A percentile compares a stretch with the other conserved stretches of the same genome.
Evolutionary conservation across 306 rosid species (phyloP).

Genomic region (Calophaca sinica): DNA sequence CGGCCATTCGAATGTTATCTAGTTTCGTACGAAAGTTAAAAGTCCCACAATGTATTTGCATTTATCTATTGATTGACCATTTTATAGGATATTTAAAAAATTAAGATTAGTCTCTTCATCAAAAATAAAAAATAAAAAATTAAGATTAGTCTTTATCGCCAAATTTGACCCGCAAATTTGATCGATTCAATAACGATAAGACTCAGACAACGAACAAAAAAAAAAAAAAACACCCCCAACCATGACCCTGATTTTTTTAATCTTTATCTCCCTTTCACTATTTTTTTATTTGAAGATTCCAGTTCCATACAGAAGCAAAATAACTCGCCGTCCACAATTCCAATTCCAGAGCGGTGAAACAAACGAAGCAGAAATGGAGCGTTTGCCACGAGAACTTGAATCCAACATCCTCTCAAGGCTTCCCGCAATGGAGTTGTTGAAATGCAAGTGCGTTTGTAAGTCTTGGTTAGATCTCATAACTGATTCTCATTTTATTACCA

Average conservation of each 20-base stretch:
- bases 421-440: conserved; percentile 25
- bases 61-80: too few relatives aligned
- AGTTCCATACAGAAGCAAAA: neutral
- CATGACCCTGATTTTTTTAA: neutral
- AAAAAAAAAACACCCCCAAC: neutral
- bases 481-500: conserved; percentile 33
- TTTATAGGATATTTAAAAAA: too few relatives aligned
- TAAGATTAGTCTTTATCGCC: neutral
- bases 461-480: conserved; percentile 45
- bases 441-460: conserved; percentile 37
- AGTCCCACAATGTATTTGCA: too few relatives aligned
- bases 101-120: too few relatives aligned
- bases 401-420: conserved; percentile 45
- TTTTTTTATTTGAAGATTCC: neutral
- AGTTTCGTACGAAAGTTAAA: too few relatives aligned
- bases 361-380: conserved; percentile 10
- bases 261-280: too few relatives aligned
- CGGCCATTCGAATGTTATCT: too few relatives aligned
- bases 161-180: neutral
- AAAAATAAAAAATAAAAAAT: too few relatives aligned
- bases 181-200: neutral
- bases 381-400: conserved; percentile 39
- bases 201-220: too few relatives aligned
- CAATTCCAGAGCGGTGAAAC: neutral
- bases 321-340: neutral